These are phyloP conservation scores for Wickerhamiella pararugosa DNA, from an alignment of 1,139 yeast genomes.

Conservation along the genomic window DNA sequence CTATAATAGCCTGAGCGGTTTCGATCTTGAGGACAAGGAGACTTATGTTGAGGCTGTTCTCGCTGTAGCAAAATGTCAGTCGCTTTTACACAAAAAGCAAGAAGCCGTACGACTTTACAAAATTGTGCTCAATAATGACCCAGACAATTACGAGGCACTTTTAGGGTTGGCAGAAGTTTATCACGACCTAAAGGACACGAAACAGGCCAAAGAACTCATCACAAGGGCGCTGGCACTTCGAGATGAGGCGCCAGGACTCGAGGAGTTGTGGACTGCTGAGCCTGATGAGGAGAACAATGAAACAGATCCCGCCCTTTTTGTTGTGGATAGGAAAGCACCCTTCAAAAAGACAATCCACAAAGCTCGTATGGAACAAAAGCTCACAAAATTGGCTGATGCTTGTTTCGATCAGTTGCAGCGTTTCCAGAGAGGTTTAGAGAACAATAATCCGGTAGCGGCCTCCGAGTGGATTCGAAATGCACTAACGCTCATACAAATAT, in stretches of 20 bases:
- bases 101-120: constrained; percentile 56
- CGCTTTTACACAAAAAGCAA: constrained; percentile 53
- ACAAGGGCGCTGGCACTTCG: constrained; percentile 11
- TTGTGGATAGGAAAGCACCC: background rate
- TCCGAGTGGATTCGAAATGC: constrained; percentile 77
- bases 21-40: constrained; percentile 12
- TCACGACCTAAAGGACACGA: constrained; percentile 48
- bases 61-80: constrained; percentile 63
- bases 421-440: constrained; percentile 38
- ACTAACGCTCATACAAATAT: constrained; percentile 66
- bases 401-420: constrained; percentile 49
- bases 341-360: background rate
- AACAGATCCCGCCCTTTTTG: constrained; percentile 4
- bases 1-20: constrained; percentile 29
- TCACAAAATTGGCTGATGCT: constrained; percentile 33
- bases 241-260: constrained; percentile 18
- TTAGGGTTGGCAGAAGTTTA: constrained; percentile 71
- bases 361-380: constrained; percentile 3
- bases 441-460: constrained; percentile 47
- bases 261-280: background rate
- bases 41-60: constrained; percentile 31
- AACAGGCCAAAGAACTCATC: constrained; percentile 34
- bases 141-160: constrained; percentile 54
- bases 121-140: constrained; percentile 40
- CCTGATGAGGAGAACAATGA: background rate